Evolutionary conservation across 345 rosid genomes (phyloP).

Genomic region (Eucalyptus melliodora): DNA sequence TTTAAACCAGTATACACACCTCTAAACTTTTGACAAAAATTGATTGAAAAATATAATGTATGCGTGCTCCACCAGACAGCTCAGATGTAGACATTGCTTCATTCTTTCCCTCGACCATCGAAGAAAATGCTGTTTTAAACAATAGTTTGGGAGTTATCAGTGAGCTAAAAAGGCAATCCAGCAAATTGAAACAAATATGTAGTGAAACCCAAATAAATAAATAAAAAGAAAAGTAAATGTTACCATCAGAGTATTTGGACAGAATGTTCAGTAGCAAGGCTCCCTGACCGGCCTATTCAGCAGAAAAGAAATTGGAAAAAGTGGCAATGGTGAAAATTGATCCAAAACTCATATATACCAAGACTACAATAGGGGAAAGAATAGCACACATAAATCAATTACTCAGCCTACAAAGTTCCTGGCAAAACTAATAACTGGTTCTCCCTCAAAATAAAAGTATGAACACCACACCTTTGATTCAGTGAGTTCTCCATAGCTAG

Average conservation of each 20-base stretch:
- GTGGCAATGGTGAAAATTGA: background rate
- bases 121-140: conserved; percentile 53
- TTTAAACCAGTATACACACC: conserved; percentile 22
- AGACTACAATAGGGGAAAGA: background rate
- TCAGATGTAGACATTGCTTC: conserved; percentile 90
- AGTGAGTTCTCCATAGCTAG: conserved; percentile 82
- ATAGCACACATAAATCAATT: background rate
- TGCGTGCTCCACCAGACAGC: conserved; percentile 92
- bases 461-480: conserved; percentile 61
- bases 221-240: background rate
- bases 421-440: background rate
- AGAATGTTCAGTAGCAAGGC: conserved; percentile 88
- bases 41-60: conserved; percentile 82
- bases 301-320: background rate
- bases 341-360: background rate
- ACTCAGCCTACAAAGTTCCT: background rate
- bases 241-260: conserved; percentile 92
- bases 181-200: background rate
- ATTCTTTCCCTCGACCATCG: conserved; percentile 86
- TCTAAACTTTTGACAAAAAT: conserved; percentile 86
- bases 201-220: background rate
- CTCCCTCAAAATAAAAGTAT: background rate
- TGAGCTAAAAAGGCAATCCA: background rate
- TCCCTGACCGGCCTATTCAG: conserved; percentile 83
- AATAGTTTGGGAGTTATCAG: background rate